phyloP scores from a whole-genome alignment of 2,329 filamentous ascomycete genomes.

The Talaromyces sp. region DNA sequence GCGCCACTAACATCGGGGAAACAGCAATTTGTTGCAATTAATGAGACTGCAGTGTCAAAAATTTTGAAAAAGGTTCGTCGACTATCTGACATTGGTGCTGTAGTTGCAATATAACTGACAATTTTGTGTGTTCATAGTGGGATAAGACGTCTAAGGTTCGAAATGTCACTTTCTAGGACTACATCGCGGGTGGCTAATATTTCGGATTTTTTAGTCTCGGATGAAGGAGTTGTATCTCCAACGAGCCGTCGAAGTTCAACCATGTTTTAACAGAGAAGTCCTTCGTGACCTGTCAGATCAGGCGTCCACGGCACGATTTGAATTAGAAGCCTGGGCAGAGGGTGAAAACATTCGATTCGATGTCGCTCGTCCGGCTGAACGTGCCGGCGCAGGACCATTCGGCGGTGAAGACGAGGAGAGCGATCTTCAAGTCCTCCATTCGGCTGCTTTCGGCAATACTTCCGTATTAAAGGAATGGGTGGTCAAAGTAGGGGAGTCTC shows the following conservation, averaged over 20 bases:
- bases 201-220: conserved; percentile 59
- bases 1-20: conserved; percentile 3
- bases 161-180: conserved; percentile 12
- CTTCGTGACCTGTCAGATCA: conserved; percentile 96
- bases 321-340: conserved; percentile 94
- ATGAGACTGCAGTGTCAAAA: conserved; percentile 96
- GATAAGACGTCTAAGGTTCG: conserved; percentile 93
- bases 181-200: conserved; percentile 24
- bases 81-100: background rate
- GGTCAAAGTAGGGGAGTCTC: conserved; percentile 60
- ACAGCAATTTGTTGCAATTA: conserved; percentile 95
- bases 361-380: conserved; percentile 40
- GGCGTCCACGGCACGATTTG: conserved; percentile 91
- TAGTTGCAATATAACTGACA: background rate
- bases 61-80: conserved; percentile 82
- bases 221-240: conserved; percentile 97
- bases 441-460: conserved; percentile 70
- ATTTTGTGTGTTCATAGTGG: conserved; percentile 55
- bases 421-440: conserved; percentile 82
- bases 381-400: conserved; percentile 30
- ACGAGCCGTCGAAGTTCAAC: conserved; percentile 92
- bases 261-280: conserved; percentile 95
- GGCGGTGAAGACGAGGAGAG: conserved; percentile 84
- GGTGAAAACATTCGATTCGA: conserved; percentile 89
- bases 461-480: conserved; percentile 76